These are phyloP conservation scores for Biancaea sappan DNA, from an alignment of 306 rosid genomes.

Conservation along the genomic window DNA sequence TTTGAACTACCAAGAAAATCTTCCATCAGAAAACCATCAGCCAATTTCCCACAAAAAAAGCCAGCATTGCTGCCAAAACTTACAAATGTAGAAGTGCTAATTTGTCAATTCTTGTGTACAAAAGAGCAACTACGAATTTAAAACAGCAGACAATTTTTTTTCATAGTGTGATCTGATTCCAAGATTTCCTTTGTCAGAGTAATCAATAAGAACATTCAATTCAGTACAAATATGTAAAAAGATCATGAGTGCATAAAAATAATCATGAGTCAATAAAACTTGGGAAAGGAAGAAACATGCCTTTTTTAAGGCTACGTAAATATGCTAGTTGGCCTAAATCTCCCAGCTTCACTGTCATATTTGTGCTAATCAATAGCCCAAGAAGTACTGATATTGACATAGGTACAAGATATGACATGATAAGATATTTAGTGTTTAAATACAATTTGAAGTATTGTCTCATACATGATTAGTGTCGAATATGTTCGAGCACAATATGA, in stretches of 20 bases:
- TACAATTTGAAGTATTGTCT: too few relatives aligned
- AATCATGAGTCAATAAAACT: background rate
- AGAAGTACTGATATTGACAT: too few relatives aligned
- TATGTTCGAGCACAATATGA: too few relatives aligned
- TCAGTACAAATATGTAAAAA: background rate
- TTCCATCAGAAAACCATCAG: constrained; percentile 14
- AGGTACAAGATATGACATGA: too few relatives aligned
- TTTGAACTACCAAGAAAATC: constrained; percentile 5
- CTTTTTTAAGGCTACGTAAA: background rate
- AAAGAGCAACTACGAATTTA: background rate
- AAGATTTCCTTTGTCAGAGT: background rate
- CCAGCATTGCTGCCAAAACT: background rate
- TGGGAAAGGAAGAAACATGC: background rate
- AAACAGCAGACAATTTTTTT: background rate
- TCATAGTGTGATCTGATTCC: background rate
- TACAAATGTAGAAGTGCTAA: background rate
- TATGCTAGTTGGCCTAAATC: background rate
- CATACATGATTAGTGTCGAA: too few relatives aligned
- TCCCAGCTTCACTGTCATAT: background rate
- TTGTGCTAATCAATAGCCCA: background rate
- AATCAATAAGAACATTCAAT: background rate
- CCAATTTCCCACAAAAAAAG: constrained; percentile 3
- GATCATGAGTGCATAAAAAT: background rate
- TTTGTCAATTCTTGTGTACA: background rate
- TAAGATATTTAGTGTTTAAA: too few relatives aligned